Conservation (phyloP, 352 stramenopile species). For the Phytophthora agathidicida region DNA sequence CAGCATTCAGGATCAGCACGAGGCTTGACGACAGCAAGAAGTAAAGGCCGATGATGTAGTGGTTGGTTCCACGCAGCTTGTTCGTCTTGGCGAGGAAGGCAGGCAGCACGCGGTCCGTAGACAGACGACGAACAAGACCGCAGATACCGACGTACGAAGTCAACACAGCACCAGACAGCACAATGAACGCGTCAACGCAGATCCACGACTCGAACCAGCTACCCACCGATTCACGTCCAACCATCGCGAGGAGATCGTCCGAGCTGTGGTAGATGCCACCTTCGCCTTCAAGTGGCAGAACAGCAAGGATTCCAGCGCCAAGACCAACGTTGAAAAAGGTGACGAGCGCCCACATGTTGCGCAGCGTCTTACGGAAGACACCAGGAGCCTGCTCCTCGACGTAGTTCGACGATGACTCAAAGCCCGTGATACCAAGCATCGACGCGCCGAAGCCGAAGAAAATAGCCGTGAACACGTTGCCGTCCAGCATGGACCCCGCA, state of each 20-base stretch:
- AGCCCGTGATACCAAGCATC: slow-evolving; percentile 90
- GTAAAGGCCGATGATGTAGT: slow-evolving; percentile 80
- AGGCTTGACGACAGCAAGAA: slow-evolving; percentile 70
- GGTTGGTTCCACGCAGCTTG: slow-evolving; percentile 65
- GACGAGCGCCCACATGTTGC: slow-evolving; percentile 83
- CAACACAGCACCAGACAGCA: slow-evolving; percentile 83
- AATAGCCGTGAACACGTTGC: slow-evolving; percentile 48
- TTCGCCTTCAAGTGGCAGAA: slow-evolving; percentile 66
- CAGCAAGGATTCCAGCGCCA: slow-evolving; percentile 60
- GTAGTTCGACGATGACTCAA: slow-evolving; percentile 88
- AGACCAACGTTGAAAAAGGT: slow-evolving; percentile 87
- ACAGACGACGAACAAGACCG: slow-evolving; percentile 74
- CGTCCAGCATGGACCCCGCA: slow-evolving; percentile 40
- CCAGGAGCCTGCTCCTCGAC: slow-evolving; percentile 83
- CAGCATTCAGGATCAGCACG: slow-evolving; percentile 72
- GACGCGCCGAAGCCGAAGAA: slow-evolving; percentile 78
- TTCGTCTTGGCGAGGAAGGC: slow-evolving; percentile 63
- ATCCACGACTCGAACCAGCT: slow-evolving; percentile 60
- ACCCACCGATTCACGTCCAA: slow-evolving; percentile 46
- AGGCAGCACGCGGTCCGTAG: slow-evolving; percentile 66
- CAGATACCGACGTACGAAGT: slow-evolving; percentile 87
- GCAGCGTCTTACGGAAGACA: slow-evolving; percentile 72
- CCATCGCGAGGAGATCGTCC: slow-evolving; percentile 71
- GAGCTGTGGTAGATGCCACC: slow-evolving; percentile 58
- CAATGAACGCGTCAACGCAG: slow-evolving; percentile 86